Evolutionary conservation across 768 basidiomycete genomes (phyloP), one percentile per base, ranked within the genome.

Genomic region (Lactarius quietus): DNA sequence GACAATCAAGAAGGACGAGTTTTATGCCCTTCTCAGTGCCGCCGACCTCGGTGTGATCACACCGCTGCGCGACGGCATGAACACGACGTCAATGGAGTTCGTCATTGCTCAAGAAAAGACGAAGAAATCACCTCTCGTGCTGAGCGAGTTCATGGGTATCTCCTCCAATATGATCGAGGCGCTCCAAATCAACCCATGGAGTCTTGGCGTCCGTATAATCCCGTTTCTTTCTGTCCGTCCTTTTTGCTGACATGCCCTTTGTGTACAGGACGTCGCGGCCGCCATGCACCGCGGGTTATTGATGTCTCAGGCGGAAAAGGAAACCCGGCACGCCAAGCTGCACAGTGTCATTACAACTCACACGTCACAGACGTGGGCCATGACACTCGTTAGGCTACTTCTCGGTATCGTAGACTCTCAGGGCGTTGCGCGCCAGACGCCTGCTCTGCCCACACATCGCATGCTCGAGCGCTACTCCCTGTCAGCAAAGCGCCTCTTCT

Each of bases 141-240:
- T 99, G 61, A 94, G 92, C 72, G 96, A 99, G 78, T 98, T 98
- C 73, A 97, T 97, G 91, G 96, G 96, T 12, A 97, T 97, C 71
- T 91, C 92, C 60, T 88, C 91, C 72, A 88, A 92, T 67, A 95
- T 98, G 92, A 81, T 82, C 57, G 86, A 94, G 33, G 92, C 96
- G 26, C 78, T 97, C 23, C 85, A 92, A 67, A 90, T 97, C 63
- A 98, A 99, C 76, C 96, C 96, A 1, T 97, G 95, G 93, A 93
- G 95, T 75, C 85, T 98, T 23, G 90, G 88, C 62, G 93, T 92
- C 66, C 51, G 86, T 82, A 3, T 52, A 43, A 23, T 56, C 23
- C 29, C 53, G 23, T 65, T 31, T 29, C 0, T 9, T n/a, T 69
- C 17, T 53, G 6, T 29, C 8, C n/a, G 20, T 33, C 18, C 14